A percentile compares a stretch with the other conserved stretches of the same genome.
Evolutionary conservation across 495 filamentous ascomycete genomes (phyloP).

Genomic region (Friedmanniomyces simplex): DNA sequence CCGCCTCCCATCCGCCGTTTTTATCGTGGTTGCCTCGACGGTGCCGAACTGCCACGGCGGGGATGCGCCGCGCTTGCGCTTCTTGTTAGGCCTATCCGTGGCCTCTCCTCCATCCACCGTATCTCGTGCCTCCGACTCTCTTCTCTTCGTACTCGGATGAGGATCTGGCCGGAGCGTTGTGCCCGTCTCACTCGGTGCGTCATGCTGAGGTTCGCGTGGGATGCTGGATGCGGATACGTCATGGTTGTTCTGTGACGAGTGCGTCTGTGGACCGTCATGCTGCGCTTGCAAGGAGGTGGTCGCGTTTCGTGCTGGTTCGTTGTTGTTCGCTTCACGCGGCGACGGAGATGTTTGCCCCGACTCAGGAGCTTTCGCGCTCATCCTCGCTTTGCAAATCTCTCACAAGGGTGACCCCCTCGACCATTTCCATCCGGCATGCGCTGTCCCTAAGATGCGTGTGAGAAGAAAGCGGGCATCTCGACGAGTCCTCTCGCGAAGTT

Average conservation of each 20-base stretch:
- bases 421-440: conserved; percentile 4
- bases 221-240: neutral
- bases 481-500: neutral
- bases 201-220: neutral
- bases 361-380: conserved; percentile 1
- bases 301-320: neutral
- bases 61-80: conserved; percentile 54
- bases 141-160: conserved; percentile 11
- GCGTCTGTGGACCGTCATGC: neutral
- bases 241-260: neutral
- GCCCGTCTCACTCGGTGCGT: neutral
- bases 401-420: conserved; percentile 16
- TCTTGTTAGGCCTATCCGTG: conserved; percentile 50
- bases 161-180: conserved; percentile 15
- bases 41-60: conserved; percentile 23
- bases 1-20: conserved; percentile 18
- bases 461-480: neutral
- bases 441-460: neutral
- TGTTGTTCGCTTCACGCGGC: no score
- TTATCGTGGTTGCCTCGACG: conserved; percentile 8
- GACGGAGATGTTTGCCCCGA: no score
- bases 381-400: conserved; percentile 1
- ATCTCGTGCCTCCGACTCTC: conserved; percentile 13
- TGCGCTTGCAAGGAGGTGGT: neutral
- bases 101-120: neutral